phyloP scores from a whole-genome alignment of 140 eudicot genomes.

The Anethum foeniculum region DNA sequence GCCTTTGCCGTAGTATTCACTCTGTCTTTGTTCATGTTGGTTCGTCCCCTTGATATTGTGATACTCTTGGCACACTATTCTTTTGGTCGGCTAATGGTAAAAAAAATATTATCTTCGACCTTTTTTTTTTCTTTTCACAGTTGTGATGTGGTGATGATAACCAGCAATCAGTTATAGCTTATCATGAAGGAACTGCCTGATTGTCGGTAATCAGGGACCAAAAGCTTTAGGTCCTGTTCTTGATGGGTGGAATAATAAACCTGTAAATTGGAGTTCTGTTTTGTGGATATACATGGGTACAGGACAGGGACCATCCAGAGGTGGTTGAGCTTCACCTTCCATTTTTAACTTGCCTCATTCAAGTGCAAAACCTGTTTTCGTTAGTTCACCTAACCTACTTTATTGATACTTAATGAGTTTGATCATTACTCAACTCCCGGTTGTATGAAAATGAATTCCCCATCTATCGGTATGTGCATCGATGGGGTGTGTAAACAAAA shows the following conservation, averaged over 20 bases:
- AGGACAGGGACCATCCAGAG: not conserved
- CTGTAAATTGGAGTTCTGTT: not conserved
- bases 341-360: not conserved
- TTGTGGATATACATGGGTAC: not conserved
- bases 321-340: constrained; percentile 3
- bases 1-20: not conserved
- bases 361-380: not conserved
- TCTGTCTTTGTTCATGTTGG: not conserved
- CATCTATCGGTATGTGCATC: not conserved
- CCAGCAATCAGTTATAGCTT: not conserved
- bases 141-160: not conserved
- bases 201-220: not conserved
- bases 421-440: not conserved
- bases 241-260: not conserved
- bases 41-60: not conserved
- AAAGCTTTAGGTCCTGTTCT: not conserved
- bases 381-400: not conserved
- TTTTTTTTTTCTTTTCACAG: not conserved
- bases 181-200: not conserved
- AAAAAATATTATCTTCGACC: not conserved
- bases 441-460: not conserved
- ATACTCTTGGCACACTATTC: not conserved
- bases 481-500: not conserved
- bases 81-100: not conserved
- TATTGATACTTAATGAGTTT: not conserved